Percentiles rank a stretch among this genome's conserved stretches.
These are phyloP conservation scores for Hypholoma fasciculare DNA, from an alignment of 768 basidiomycete genomes.

Conservation along the genomic window DNA sequence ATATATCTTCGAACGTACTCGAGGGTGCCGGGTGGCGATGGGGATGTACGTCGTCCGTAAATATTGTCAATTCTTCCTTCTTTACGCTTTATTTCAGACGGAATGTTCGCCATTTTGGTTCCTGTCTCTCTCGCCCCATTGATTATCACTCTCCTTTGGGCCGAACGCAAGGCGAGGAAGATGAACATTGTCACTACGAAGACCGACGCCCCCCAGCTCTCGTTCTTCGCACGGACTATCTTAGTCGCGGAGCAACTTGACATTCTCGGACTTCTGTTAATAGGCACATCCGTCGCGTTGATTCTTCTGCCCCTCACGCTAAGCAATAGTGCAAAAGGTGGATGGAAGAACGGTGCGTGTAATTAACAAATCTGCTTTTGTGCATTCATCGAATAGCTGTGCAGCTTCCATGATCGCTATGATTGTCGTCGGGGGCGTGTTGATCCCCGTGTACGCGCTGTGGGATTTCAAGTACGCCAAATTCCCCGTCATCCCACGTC, in stretches of 20 bases:
- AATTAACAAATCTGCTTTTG: too few relatives aligned
- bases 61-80: not conserved
- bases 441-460: conserved; percentile 44
- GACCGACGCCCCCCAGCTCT: not conserved
- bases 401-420: conserved; percentile 52
- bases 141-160: conserved; percentile 55
- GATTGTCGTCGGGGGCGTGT: conserved; percentile 43
- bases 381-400: too few relatives aligned
- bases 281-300: conserved; percentile 48
- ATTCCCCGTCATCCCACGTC: conserved; percentile 61
- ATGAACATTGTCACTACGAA: conserved; percentile 26
- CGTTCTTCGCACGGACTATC: conserved; percentile 20
- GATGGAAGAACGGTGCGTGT: not conserved
- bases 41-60: conserved; percentile 51
- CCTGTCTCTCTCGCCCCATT: conserved; percentile 51
- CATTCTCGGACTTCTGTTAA: conserved; percentile 48
- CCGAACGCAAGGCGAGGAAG: conserved; percentile 46
- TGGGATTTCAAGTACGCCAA: conserved; percentile 54
- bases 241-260: conserved; percentile 40
- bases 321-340: conserved; percentile 32
- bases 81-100: conserved; percentile 32
- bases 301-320: conserved; percentile 60
- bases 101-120: conserved; percentile 59
- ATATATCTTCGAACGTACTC: conserved; percentile 49
- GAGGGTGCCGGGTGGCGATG: conserved; percentile 57